A percentile compares a stretch with the other conserved stretches of the same genome.
Evolutionary conservation across 306 rosid genomes (phyloP).

Genomic region (Ochetophila trinervis): DNA sequence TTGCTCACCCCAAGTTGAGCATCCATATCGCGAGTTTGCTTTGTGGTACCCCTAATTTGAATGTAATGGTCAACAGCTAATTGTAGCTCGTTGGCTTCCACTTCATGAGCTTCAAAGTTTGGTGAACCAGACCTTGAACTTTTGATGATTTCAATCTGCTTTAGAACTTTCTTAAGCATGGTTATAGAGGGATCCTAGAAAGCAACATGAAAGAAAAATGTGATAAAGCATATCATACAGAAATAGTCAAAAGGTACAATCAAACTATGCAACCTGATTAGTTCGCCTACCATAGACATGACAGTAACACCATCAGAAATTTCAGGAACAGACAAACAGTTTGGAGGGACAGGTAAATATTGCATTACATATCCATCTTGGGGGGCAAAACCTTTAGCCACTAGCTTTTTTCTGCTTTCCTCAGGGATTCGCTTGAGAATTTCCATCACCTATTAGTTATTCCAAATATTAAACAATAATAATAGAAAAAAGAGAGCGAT

Average conservation of each 20-base stretch:
- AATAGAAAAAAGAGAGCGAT: constrained; percentile 13
- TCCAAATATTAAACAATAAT: constrained; percentile 19
- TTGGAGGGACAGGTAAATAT: constrained; percentile 86
- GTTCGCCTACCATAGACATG: constrained; percentile 73
- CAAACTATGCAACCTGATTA: constrained; percentile 19
- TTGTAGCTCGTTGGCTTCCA: constrained; percentile 85
- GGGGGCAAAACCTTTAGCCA: constrained; percentile 73
- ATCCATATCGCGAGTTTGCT: constrained; percentile 63
- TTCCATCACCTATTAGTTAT: constrained; percentile 57
- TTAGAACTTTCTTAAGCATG: constrained; percentile 72
- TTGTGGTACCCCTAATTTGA: constrained; percentile 77
- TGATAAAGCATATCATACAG: neutral
- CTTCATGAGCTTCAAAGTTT: constrained; percentile 74
- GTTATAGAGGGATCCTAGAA: constrained; percentile 81
- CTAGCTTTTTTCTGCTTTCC: constrained; percentile 65
- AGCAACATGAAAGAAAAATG: constrained; percentile 4
- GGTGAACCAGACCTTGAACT: constrained; percentile 83
- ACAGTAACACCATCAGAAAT: constrained; percentile 93
- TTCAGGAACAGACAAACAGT: constrained; percentile 85
- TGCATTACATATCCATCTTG: constrained; percentile 82
- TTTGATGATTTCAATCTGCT: constrained; percentile 61
- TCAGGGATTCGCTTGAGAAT: constrained; percentile 66
- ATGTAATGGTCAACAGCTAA: constrained; percentile 64
- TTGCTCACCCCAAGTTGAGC: constrained; percentile 63
- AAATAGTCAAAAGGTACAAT: neutral